phyloP scores from a whole-genome alignment of 2,329 filamentous ascomycete genomes.

The Aureobasidium pullulans region DNA sequence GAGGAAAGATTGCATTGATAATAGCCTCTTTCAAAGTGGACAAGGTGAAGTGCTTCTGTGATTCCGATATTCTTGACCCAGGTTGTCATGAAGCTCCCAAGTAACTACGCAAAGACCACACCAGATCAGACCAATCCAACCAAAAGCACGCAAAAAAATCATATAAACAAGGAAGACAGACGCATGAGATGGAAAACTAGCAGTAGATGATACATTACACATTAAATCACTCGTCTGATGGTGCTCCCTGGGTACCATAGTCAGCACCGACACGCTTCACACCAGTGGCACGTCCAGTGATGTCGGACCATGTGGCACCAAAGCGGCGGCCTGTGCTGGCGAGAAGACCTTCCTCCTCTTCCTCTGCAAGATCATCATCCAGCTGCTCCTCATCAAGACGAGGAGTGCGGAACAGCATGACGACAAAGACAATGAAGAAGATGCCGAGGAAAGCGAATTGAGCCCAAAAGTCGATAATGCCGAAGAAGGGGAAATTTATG shows the following conservation, averaged over 20 bases:
- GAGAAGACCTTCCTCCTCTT: conserved; percentile 87
- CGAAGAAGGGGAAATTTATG: conserved; percentile 92
- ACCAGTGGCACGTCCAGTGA: conserved; percentile 53
- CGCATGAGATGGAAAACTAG: not conserved
- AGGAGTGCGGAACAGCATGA: conserved; percentile 72
- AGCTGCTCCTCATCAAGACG: conserved; percentile 67
- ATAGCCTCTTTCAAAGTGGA: not conserved
- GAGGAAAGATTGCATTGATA: too few species aligned
- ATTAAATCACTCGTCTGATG: conserved; percentile 1
- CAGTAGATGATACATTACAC: not conserved
- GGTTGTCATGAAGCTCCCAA: too few species aligned
- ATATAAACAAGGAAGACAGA: not conserved
- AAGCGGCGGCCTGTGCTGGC: conserved; percentile 76
- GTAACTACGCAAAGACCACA: too few species aligned
- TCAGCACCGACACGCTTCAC: conserved; percentile 24
- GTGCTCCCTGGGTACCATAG: conserved; percentile 21
- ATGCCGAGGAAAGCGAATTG: conserved; percentile 82
- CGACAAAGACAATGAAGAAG: conserved; percentile 74
- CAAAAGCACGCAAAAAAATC: not conserved
- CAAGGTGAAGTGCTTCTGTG: too few species aligned
- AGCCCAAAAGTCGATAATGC: conserved; percentile 87
- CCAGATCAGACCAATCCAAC: not conserved
- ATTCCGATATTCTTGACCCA: too few species aligned
- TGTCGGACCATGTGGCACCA: conserved; percentile 81
- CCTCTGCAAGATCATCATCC: conserved; percentile 82